A percentile compares a stretch with the other conserved stretches of the same genome.
Evolutionary conservation across 495 filamentous ascomycete species (phyloP).

Genomic region (Delitschia confertaspora): DNA sequence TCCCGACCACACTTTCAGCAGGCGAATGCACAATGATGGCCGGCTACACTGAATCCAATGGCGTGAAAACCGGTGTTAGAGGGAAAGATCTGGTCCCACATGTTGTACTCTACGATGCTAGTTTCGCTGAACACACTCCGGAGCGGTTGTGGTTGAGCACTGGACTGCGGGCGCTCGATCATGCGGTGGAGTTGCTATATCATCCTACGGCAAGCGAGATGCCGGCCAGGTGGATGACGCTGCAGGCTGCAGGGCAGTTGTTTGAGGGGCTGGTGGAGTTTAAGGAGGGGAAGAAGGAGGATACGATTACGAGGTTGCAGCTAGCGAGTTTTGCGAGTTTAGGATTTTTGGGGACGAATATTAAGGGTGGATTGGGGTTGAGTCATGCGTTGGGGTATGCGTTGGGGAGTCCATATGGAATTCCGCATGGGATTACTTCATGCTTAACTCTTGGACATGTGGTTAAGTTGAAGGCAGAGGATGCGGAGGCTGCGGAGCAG

Average conservation of each 20-base stretch:
- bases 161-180: conserved; percentile 41
- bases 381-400: conserved; percentile 43
- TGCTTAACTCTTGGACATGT: conserved; percentile 42
- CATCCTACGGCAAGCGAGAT: conserved; percentile 42
- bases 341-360: conserved; percentile 37
- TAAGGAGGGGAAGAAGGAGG: conserved; percentile 35
- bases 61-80: conserved; percentile 37
- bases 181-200: conserved; percentile 44
- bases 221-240: conserved; percentile 34
- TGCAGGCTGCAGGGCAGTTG: conserved; percentile 36
- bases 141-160: conserved; percentile 38
- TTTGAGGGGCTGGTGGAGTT: conserved; percentile 39
- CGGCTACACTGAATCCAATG: conserved; percentile 38
- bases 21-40: conserved; percentile 40
- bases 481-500: conserved; percentile 36
- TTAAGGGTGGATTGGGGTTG: conserved; percentile 40
- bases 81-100: conserved; percentile 33
- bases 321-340: conserved; percentile 40
- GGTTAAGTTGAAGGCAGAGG: conserved; percentile 38
- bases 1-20: conserved; percentile 44
- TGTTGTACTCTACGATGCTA: conserved; percentile 41
- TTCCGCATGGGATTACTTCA: conserved; percentile 45
- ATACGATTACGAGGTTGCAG: conserved; percentile 39
- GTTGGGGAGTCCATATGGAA: conserved; percentile 42
- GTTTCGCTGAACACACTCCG: conserved; percentile 39